Percentiles rank a stretch among this genome's conserved stretches.
phyloP scores from a whole-genome alignment of 768 basidiomycete species.

The Asterophora parasitica region DNA sequence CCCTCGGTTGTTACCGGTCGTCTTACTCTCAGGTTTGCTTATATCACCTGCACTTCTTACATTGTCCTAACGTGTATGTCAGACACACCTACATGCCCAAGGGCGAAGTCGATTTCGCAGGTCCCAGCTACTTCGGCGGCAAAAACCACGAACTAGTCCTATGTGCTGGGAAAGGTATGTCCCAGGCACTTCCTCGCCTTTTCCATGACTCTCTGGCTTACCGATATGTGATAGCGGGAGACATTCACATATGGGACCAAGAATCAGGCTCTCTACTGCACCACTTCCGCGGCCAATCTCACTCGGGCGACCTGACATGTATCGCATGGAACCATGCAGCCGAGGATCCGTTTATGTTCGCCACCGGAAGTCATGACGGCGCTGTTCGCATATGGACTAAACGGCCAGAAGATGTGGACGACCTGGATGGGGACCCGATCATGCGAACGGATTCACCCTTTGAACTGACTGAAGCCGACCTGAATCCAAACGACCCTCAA shows the following conservation, averaged over 20 bases:
- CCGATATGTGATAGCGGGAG: slow-evolving; percentile 48
- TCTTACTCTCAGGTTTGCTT: slow-evolving; percentile 34
- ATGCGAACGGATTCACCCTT: slow-evolving; percentile 18
- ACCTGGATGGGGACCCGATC: slow-evolving; percentile 3
- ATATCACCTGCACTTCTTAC: slow-evolving; percentile 5
- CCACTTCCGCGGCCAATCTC: slow-evolving; percentile 57
- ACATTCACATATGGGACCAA: slow-evolving; percentile 84
- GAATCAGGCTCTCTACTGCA: slow-evolving; percentile 73
- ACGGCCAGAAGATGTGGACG: slow-evolving; percentile 20
- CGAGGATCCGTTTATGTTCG: slow-evolving; percentile 66
- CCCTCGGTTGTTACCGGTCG: slow-evolving; percentile 28
- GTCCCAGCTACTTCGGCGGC: slow-evolving; percentile 80
- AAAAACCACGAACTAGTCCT: slow-evolving; percentile 74
- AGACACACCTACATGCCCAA: slow-evolving; percentile 77
- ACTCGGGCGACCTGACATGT: slow-evolving; percentile 70
- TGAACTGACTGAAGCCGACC: slow-evolving; percentile 13
- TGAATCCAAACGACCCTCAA: background rate
- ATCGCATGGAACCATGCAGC: slow-evolving; percentile 75
- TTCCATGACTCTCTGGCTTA: background rate
- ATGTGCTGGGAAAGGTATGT: slow-evolving; percentile 67
- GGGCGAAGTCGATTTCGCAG: slow-evolving; percentile 65
- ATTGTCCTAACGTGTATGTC: slow-evolving; percentile 7
- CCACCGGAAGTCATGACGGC: slow-evolving; percentile 76
- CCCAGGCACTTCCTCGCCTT: slow-evolving; percentile 3
- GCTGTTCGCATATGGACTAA: slow-evolving; percentile 70